A percentile compares a stretch with the other conserved stretches of the same genome.
phyloP scores from a whole-genome alignment of 2,329 filamentous ascomycete genomes.

The Gnomoniopsis sp. region DNA sequence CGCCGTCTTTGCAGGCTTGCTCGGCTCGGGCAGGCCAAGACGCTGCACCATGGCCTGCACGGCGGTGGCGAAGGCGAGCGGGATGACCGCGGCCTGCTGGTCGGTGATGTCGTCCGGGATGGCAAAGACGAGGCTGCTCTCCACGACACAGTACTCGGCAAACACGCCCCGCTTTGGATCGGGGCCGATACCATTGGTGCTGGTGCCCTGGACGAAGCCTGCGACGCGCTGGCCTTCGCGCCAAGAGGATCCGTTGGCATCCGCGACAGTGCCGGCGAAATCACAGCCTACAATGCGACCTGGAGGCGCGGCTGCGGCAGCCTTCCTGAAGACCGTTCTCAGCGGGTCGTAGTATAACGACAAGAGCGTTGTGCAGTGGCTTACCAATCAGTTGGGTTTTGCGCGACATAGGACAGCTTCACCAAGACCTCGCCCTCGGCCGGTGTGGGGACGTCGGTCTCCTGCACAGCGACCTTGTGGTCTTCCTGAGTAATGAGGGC shows the following conservation, averaged over 20 bases:
- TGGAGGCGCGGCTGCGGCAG: conserved; percentile 14
- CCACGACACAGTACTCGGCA: conserved; percentile 27
- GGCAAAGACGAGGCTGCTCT: conserved; percentile 25
- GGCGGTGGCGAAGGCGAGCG: conserved; percentile 42
- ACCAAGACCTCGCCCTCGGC: conserved; percentile 31
- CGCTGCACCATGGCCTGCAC: conserved; percentile 31
- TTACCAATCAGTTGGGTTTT: conserved; percentile 34
- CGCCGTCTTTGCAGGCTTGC: conserved; percentile 24
- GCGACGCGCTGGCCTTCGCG: conserved; percentile 30
- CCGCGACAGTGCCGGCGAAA: conserved; percentile 30
- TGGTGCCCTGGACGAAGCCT: conserved; percentile 29
- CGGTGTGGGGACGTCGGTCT: conserved; percentile 27
- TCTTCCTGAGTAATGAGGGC: conserved; percentile 33
- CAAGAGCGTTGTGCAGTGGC: not conserved
- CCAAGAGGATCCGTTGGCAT: conserved; percentile 29
- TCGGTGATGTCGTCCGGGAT: conserved; percentile 27
- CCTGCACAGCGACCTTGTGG: conserved; percentile 28
- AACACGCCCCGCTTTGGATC: conserved; percentile 24
- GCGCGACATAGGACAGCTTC: conserved; percentile 28
- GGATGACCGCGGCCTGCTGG: conserved; percentile 26
- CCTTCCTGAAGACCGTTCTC: conserved; percentile 19
- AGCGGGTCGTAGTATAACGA: not conserved
- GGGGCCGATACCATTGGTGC: conserved; percentile 12
- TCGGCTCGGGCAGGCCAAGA: conserved; percentile 28
- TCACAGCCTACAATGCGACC: conserved; percentile 31